Evolutionary conservation across 1,284 basidiomycete genomes (phyloP), one percentile per base, ranked within the genome.

Genomic region (Chalciporus sp.): DNA sequence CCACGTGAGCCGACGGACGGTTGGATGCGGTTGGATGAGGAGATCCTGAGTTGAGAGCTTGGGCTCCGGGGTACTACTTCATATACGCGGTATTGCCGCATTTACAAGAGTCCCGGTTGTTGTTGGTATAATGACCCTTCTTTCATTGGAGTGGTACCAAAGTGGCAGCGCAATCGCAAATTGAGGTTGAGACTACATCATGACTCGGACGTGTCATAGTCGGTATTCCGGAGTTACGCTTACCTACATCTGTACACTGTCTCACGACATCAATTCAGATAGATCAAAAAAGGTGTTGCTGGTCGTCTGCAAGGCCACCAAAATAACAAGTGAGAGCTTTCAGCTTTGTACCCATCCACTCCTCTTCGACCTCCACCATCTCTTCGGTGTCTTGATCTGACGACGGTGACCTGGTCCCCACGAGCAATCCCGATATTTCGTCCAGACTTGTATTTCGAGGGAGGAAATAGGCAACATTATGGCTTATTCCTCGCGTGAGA

Each of bases 391-490:
- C 63, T 40, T 39, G 58, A 0, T 55, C 55, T 28, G 55, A 59
- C 4, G 42, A 42, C 0, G 61, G 51, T 39, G 45, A 19, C 14
- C 14, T 33, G 1, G 12, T n/a, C 39, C 28, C 37, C 19, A 23
- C 51, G 33, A 84, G 55, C 20, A 97, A 72, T 0, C 67, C 69
- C 0, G 86, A 81, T 31, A 98, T 77, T 64, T 98, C 92, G 2
- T 83, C 70, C 5, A 98, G 68, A 51, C 80, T 78, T 0, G 86
- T 81, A 69, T 98, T 98, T 19, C 93, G 81, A 1, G 97, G 97
- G 3, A 99, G 79, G 66, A 86, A 99, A 67, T 90, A 94, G 2
- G 94, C 95, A 51, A 97, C 78, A 64, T 95, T 94, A 6, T 74
- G 79, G 1, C 92, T 91, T 47, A 95, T 81, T 27, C 64, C 72